phyloP scores from a whole-genome alignment of 1,284 basidiomycete genomes.

The Microbotryum scabiosae region DNA sequence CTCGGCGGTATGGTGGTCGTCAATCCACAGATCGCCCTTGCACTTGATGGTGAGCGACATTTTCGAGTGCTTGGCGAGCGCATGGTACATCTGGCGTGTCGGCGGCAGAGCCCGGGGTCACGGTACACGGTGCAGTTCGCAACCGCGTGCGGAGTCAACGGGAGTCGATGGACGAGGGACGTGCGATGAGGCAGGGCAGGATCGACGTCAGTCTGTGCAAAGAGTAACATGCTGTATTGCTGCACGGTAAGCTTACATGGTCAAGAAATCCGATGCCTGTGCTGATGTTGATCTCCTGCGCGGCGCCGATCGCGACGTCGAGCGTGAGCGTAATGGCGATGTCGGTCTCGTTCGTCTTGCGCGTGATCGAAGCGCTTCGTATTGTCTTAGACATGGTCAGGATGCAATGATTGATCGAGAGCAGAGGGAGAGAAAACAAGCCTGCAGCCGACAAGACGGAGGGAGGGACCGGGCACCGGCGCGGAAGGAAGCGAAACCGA shows the following conservation, averaged over 20 bases:
- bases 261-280: conserved; percentile 98
- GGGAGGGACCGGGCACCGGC: too few species aligned
- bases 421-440: too few species aligned
- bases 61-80: conserved; percentile 77
- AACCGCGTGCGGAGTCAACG: not conserved
- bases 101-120: not conserved
- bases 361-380: conserved; percentile 61
- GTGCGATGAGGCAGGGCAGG: not conserved
- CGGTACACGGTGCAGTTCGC: not conserved
- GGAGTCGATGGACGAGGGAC: not conserved
- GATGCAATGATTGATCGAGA: too few species aligned
- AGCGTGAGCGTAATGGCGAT: conserved; percentile 76
- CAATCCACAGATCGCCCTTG: conserved; percentile 92
- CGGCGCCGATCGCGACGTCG: conserved; percentile 62
- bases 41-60: conserved; percentile 85
- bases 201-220: not conserved
- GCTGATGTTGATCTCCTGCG: conserved; percentile 74
- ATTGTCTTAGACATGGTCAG: conserved; percentile 11
- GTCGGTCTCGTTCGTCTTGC: conserved; percentile 87
- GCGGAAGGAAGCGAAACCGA: too few species aligned
- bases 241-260: conserved; percentile 55
- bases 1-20: conserved; percentile 99
- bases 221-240: not conserved
- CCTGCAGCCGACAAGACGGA: too few species aligned
- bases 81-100: conserved; percentile 81